Evolutionary conservation across 164 flowering plant species (phyloP), one percentile per base, ranked within the genome.

Genomic region (Aristolochia contorta): DNA sequence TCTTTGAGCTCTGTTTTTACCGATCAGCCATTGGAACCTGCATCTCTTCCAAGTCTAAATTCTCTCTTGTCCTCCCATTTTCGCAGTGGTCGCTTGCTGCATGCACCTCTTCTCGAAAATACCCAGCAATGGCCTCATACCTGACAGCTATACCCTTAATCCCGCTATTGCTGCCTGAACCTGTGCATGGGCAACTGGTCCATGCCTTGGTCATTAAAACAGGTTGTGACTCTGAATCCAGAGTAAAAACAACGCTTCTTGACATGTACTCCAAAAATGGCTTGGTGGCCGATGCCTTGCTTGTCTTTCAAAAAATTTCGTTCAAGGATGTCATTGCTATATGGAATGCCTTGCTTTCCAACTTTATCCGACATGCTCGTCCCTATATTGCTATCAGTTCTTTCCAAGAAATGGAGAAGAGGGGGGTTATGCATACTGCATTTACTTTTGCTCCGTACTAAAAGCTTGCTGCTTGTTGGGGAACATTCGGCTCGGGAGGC

Each of bases 311-410:
- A 27, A 81, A 74, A 60, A 73, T 70, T 53, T 65, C 30, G 5
- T 60, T 18, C 15, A 79, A 64, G 75, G 86, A 84, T 63, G 77
- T 69, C 16, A 81, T 84, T 45, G 41, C 73, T n/a, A n/a, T n/a
- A 24, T 82, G 89, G 86, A 84, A 80, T 25, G 64, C 83, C 50
- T 46, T 84, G 79, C 51, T 84, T 27, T 76, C 83, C 13, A 51
- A 75, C 54, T 82, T 64, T 58, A 62, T 76, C 3, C 63, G 74
- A 15, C 64, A 73, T 15, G 83, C 78, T n/a, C 61, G 57, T 46
- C 64, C 71, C 0, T 12, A 46, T 45, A 63, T 68, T 23, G 82
- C 80, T 0, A 49, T 82, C 5, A 16, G 47, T 8, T 66, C 57
- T 47, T 80, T 84, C 45, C 62, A 33, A 56, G 65, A 21, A n/a